Percentiles rank a stretch among this genome's conserved stretches.
These are phyloP conservation scores for Colletotrichum magnum DNA, from an alignment of 2,329 filamentous ascomycete species.

Conservation along the genomic window DNA sequence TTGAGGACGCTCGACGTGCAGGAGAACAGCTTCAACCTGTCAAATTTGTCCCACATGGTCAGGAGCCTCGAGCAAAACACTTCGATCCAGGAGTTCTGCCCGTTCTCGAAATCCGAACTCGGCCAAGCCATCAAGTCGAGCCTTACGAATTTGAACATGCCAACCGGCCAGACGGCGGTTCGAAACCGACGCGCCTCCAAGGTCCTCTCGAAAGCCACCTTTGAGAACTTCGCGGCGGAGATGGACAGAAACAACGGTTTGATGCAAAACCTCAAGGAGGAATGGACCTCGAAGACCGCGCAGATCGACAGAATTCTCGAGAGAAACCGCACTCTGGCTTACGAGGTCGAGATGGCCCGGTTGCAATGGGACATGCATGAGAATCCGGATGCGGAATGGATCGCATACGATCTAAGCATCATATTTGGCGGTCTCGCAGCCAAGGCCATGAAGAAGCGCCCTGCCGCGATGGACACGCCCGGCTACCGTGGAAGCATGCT, in stretches of 20 bases:
- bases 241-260: conserved; percentile 49
- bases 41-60: conserved; percentile 63
- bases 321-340: conserved; percentile 49
- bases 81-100: conserved; percentile 61
- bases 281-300: conserved; percentile 55
- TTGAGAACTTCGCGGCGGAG: conserved; percentile 35
- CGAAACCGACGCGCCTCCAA: conserved; percentile 37
- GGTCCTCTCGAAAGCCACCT: conserved; percentile 37
- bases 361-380: conserved; percentile 30
- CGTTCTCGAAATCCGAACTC: conserved; percentile 56
- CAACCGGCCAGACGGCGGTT: conserved; percentile 25
- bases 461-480: conserved; percentile 7
- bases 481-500: conserved; percentile 30
- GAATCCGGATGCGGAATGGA: conserved; percentile 30
- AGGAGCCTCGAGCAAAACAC: conserved; percentile 59
- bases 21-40: conserved; percentile 68
- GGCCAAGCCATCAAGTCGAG: conserved; percentile 50
- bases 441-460: conserved; percentile 30
- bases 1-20: conserved; percentile 69
- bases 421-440: conserved; percentile 51
- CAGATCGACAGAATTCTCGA: conserved; percentile 52
- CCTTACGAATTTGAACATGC: conserved; percentile 36
- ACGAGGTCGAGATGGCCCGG: conserved; percentile 25
- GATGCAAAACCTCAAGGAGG: conserved; percentile 54
- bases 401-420: conserved; percentile 30